phyloP scores from a whole-genome alignment of 768 basidiomycete species.

The Xanthoconium purpureum region DNA sequence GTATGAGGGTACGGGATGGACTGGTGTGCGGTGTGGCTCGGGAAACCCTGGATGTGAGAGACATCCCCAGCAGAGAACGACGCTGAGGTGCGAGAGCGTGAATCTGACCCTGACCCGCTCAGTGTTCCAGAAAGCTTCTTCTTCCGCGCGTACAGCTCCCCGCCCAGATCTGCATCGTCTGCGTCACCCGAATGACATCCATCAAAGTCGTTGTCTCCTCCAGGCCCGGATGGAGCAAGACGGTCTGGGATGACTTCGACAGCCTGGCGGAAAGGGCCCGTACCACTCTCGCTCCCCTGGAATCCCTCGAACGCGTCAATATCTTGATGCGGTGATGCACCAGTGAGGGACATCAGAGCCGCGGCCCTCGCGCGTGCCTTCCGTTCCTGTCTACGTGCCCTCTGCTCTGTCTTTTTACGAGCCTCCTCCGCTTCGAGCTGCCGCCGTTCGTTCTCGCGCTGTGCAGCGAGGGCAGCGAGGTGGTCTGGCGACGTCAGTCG shows the following conservation, averaged over 20 bases:
- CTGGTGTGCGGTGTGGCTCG: conserved; percentile 26
- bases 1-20: conserved; percentile 27
- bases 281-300: conserved; percentile 55
- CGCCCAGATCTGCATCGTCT: conserved; percentile 62
- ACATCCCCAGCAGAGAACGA: conserved; percentile 36
- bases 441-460: conserved; percentile 29
- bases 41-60: conserved; percentile 20
- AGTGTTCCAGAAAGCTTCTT: conserved; percentile 28
- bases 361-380: conserved; percentile 41
- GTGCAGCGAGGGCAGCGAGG: conserved; percentile 26
- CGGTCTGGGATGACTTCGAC: neutral
- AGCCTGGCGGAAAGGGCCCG: neutral
- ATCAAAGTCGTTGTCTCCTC: neutral
- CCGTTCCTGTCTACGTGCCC: conserved; percentile 43
- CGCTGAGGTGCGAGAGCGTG: conserved; percentile 58
- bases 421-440: conserved; percentile 37
- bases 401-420: conserved; percentile 46
- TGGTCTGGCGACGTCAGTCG: conserved; percentile 45
- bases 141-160: conserved; percentile 47
- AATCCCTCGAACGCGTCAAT: conserved; percentile 61
- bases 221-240: conserved; percentile 11
- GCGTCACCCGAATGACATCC: conserved; percentile 30
- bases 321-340: conserved; percentile 15
- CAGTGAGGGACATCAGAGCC: conserved; percentile 34
- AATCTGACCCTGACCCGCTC: conserved; percentile 49